Percentiles rank a stretch among this genome's conserved stretches.
Conservation (phyloP, 257 asterid species). For the Solanum rostratum region DNA sequence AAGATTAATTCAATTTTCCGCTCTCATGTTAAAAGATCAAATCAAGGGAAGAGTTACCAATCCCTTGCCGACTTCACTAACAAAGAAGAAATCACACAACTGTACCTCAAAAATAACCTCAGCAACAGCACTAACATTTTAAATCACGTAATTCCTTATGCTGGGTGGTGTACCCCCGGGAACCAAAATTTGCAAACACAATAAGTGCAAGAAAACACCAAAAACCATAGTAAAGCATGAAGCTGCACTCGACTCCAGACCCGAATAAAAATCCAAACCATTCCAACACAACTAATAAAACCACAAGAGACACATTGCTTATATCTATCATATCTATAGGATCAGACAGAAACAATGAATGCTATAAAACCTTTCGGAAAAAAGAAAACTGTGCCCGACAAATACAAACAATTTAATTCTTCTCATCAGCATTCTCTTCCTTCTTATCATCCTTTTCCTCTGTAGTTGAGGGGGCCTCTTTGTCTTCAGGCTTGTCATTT, state of each 20-base stretch:
- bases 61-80: not conserved
- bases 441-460: slow-evolving; percentile 27
- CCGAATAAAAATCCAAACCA: slow-evolving; percentile 1
- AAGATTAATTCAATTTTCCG: not conserved
- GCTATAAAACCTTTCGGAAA: slow-evolving; percentile 11
- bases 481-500: slow-evolving; percentile 38
- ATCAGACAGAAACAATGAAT: slow-evolving; percentile 8
- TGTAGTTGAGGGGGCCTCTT: slow-evolving; percentile 18
- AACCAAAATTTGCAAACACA: not conserved
- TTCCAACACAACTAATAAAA: slow-evolving; percentile 2
- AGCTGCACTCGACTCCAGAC: not conserved
- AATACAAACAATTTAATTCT: slow-evolving; percentile 15
- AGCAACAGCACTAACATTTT: not conserved
- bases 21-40: not conserved
- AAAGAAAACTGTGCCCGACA: slow-evolving; percentile 7
- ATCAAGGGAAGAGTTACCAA: not conserved
- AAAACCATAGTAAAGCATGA: not conserved
- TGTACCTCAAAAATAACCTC: not conserved
- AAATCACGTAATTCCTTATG: not conserved
- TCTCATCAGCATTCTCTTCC: slow-evolving; percentile 14
- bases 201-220: not conserved
- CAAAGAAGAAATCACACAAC: not conserved
- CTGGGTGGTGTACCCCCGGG: not conserved
- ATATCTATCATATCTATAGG: slow-evolving; percentile 2
- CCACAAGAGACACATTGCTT: slow-evolving; percentile 2